A percentile compares a stretch with the other conserved stretches of the same genome.
Conservation (phyloP, 176 grass and related monocot genomes). For the Oryza meyeriana region DNA sequence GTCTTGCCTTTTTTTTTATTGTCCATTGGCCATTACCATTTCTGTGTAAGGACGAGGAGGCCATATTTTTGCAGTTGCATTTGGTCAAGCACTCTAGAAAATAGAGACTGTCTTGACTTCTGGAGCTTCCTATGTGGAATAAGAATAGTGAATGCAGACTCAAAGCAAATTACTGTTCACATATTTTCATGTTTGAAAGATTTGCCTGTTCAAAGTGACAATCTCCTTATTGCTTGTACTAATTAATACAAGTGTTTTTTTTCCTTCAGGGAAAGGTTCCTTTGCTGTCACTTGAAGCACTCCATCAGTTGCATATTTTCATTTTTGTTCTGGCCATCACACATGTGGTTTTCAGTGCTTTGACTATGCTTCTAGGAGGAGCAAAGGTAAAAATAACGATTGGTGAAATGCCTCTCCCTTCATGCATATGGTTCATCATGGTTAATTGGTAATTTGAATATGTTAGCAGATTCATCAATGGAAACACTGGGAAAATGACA, state of each 20-base stretch:
- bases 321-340: conserved; percentile 87
- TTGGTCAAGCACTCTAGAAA: background rate
- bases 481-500: conserved; percentile 81
- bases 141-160: background rate
- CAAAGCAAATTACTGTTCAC: background rate
- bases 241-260: conserved; percentile 25
- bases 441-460: background rate
- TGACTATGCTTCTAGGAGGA: conserved; percentile 84
- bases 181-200: background rate
- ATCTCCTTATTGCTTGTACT: background rate
- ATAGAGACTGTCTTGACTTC: background rate
- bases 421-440: background rate
- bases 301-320: conserved; percentile 90
- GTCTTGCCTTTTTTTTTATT: conserved; percentile 20
- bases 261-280: conserved; percentile 58
- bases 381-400: conserved; percentile 51
- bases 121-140: background rate
- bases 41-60: background rate
- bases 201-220: background rate
- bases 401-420: background rate
- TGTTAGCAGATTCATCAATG: conserved; percentile 73
- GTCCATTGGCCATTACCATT: background rate
- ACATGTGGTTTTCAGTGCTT: conserved; percentile 73
- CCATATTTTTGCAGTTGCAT: background rate
- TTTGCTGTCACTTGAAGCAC: conserved; percentile 75